Conservation (phyloP, 1,284 basidiomycete species). For the Thelephora terrestris region DNA sequence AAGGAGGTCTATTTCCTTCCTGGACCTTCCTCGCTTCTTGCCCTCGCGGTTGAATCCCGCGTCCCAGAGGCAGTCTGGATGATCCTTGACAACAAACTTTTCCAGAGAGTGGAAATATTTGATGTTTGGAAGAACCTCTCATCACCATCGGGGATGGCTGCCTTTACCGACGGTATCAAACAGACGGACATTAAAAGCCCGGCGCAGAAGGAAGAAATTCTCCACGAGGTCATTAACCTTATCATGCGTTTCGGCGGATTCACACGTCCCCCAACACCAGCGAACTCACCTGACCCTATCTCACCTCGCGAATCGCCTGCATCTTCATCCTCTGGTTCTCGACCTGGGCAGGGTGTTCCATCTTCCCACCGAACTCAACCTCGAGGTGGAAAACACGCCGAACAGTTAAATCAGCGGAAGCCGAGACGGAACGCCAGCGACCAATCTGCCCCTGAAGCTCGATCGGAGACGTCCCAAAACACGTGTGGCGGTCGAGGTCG, state of each 20-base stretch:
- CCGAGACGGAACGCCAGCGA: slow-evolving; percentile 8
- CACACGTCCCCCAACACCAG: slow-evolving; percentile 26
- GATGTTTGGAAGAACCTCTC: slow-evolving; percentile 40
- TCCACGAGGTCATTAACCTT: slow-evolving; percentile 43
- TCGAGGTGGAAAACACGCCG: neutral
- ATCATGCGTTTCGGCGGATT: slow-evolving; percentile 44
- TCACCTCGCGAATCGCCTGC: neutral
- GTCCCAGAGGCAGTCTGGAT: slow-evolving; percentile 54
- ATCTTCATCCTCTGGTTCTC: neutral
- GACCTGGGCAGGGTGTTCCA: neutral
- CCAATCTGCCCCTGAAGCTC: neutral
- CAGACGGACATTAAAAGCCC: slow-evolving; percentile 11
- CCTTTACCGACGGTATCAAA: slow-evolving; percentile 14
- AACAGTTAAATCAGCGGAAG: slow-evolving; percentile 4
- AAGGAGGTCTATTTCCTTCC: slow-evolving; percentile 35
- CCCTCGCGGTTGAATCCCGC: slow-evolving; percentile 44
- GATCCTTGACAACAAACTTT: slow-evolving; percentile 47
- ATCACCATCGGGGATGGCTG: slow-evolving; percentile 24
- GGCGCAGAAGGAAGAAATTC: slow-evolving; percentile 24
- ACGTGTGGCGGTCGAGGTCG: slow-evolving; percentile 12
- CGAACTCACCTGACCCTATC: slow-evolving; percentile 11
- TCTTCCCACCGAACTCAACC: neutral
- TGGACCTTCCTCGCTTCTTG: slow-evolving; percentile 33
- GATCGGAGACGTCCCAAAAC: no score
- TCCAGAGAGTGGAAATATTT: slow-evolving; percentile 35